Conservation (phyloP, 192 early-diverging fungal genomes). For the Coemansia javaensis region DNA sequence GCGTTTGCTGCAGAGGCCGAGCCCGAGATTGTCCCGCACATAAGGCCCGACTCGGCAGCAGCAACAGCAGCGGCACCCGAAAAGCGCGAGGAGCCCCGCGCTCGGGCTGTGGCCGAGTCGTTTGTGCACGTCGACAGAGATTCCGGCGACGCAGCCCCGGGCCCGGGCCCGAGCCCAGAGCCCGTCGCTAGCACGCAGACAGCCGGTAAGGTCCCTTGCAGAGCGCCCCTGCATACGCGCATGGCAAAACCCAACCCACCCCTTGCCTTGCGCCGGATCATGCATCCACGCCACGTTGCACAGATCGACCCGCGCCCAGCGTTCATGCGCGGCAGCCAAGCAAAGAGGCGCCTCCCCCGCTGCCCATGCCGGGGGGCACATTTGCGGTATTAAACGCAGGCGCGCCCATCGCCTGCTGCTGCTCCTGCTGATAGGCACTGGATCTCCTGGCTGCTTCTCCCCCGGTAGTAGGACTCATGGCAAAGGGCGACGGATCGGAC, state of each 20-base stretch:
- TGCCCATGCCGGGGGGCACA: no score
- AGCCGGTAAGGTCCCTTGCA: no score
- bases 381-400: not conserved
- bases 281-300: no score
- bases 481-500: constrained; percentile 18
- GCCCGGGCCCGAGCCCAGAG: not conserved
- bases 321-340: no score
- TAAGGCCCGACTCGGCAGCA: constrained; percentile 10
- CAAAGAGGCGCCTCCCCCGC: no score
- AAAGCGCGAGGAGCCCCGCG: no score
- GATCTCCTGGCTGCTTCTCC: not conserved
- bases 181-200: no score
- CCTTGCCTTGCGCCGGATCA: no score
- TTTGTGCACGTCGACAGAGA: constrained; percentile 22
- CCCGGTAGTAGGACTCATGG: constrained; percentile 5
- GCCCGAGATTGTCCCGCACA: constrained; percentile 8
- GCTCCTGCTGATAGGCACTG: not conserved
- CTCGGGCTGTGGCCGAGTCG: constrained; percentile 20
- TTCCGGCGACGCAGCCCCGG: not conserved
- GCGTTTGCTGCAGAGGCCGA: constrained; percentile 19
- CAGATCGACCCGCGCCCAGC: no score
- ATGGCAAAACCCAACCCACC: no score
- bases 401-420: not conserved
- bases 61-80: not conserved
- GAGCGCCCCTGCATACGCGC: no score